Conservation (phyloP, 164 flowering plant species). For the Protea cynaroides region DNA sequence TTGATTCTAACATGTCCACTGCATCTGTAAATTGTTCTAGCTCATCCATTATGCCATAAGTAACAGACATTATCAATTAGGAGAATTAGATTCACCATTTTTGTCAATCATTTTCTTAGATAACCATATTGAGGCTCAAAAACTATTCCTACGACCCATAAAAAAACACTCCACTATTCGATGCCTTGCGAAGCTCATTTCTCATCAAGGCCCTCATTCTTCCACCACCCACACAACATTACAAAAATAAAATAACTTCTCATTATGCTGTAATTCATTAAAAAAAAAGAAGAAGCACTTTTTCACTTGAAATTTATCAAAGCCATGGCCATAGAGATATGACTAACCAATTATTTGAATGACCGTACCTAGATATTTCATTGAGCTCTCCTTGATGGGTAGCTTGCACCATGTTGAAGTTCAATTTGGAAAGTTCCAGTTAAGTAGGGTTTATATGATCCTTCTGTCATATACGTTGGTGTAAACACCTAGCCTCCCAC, state of each 20-base stretch:
- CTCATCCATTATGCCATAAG: conserved; percentile 6
- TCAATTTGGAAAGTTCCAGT: neutral
- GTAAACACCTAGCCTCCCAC: conserved; percentile 1
- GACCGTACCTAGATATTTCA: neutral
- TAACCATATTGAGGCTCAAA: no score
- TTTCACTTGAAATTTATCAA: no score
- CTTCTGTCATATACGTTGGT: neutral
- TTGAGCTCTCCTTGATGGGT: neutral
- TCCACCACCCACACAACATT: no score
- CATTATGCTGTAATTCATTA: no score
- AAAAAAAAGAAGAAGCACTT: no score
- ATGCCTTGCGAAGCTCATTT: no score
- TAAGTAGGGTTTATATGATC: neutral
- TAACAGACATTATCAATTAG: conserved; percentile 2
- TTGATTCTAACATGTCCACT: neutral
- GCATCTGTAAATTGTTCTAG: conserved; percentile 12
- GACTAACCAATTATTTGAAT: no score
- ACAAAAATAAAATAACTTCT: neutral
- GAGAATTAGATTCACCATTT: neutral
- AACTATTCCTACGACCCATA: neutral
- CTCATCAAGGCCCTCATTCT: no score
- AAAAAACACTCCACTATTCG: neutral
- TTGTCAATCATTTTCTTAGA: no score
- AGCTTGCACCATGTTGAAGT: neutral
- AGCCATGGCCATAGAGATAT: no score